These are phyloP conservation scores for Zoysia matrella DNA, from an alignment of 202 grass and related monocot genomes.

Conservation along the genomic window DNA sequence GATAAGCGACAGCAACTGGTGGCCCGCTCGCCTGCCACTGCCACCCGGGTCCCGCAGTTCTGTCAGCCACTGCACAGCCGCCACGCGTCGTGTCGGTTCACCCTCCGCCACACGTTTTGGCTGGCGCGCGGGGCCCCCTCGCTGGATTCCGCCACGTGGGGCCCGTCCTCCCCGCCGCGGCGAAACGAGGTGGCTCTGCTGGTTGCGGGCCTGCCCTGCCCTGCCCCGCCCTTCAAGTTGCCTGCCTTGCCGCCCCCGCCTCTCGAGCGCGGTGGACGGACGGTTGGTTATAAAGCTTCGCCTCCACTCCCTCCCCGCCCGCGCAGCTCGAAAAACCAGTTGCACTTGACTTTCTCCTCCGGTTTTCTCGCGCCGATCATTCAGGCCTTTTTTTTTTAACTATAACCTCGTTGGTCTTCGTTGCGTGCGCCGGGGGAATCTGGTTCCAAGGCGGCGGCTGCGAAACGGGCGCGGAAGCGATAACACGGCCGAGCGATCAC, in stretches of 20 bases:
- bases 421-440: conserved; percentile 25
- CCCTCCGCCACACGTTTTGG: conserved; percentile 14
- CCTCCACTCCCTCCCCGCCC: not conserved
- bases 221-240: too few relatives aligned
- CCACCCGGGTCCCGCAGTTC: not conserved
- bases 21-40: not conserved
- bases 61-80: not conserved
- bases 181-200: not conserved
- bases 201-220: not conserved
- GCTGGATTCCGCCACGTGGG: conserved; percentile 11
- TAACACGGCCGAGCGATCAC: not conserved
- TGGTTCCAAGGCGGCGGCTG: not conserved
- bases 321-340: not conserved
- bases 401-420: not conserved
- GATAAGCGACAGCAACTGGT: conserved; percentile 12
- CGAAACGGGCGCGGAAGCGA: not conserved
- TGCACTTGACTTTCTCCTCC: not conserved
- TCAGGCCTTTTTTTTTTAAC: not conserved
- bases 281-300: conserved; percentile 47
- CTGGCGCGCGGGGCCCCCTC: not conserved
- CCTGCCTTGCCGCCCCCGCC: conserved; percentile 4
- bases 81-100: conserved; percentile 31
- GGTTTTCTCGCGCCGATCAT: not conserved
- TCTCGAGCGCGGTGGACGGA: not conserved
- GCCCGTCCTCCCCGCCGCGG: conserved; percentile 21